Conservation (phyloP, 2,329 filamentous ascomycete genomes). For the Berkeleyomyces rouxiae region DNA sequence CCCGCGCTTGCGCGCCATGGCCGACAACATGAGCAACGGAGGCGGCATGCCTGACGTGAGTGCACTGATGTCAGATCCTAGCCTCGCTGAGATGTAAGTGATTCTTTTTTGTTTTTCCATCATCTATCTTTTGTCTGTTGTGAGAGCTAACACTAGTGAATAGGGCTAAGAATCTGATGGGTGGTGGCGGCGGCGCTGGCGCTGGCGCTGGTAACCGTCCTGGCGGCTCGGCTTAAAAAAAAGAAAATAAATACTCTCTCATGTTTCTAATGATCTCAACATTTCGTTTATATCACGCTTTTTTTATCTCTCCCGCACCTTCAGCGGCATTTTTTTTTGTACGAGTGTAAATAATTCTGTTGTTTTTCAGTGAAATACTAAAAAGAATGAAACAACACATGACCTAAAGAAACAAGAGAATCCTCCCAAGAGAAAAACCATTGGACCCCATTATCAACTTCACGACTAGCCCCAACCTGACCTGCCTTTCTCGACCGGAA, state of each 20-base stretch:
- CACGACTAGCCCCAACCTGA: neutral
- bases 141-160: neutral
- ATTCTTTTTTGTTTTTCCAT: neutral
- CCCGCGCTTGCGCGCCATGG: constrained; percentile 75
- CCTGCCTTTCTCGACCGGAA: neutral
- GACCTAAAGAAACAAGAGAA: neutral
- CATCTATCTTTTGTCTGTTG: constrained; percentile 3
- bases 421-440: neutral
- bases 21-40: constrained; percentile 55
- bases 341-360: neutral
- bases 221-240: constrained; percentile 10
- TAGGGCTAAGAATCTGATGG: constrained; percentile 33
- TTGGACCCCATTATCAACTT: neutral
- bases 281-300: too few relatives aligned
- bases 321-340: neutral
- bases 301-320: too few relatives aligned
- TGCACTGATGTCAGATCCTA: constrained; percentile 79
- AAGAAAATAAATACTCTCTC: neutral
- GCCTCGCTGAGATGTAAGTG: constrained; percentile 80
- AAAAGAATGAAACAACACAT: neutral
- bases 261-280: neutral
- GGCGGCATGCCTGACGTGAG: constrained; percentile 76
- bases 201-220: constrained; percentile 19
- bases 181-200: constrained; percentile 20
- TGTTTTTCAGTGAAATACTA: neutral